Base-by-base conservation (phyloP, 2,329 filamentous ascomycete species). In the Apiospora marii region DNA sequence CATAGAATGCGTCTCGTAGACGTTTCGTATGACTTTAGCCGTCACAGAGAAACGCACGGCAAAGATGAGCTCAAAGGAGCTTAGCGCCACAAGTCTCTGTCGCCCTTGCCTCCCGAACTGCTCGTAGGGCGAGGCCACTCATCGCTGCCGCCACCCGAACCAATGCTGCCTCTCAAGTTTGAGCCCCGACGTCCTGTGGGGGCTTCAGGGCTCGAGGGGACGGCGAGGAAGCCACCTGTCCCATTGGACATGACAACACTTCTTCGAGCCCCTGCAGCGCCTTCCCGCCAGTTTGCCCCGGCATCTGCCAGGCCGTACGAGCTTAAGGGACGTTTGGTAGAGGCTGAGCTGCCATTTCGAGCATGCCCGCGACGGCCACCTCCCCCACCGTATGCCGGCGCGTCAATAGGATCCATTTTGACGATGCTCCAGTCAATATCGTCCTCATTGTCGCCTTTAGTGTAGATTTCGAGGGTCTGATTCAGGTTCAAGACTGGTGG, bases 371-470 rank as follows among this genome's bases (percentile, higher is more conserved):
- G 71, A 12, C 74, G 51, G 7, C 75, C 75, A 10, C 73, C 48
- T 6, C 75, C 75, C 12, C 74, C 73, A 10, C 70, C 49, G 27
- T 75, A 73, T 49, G 74, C 76, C 7, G 73, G 71, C 30, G 74
- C 72, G 44, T 79, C 75, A 68, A 79, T 75, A 19, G 82, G 80
- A 72, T 83, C 79, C 71, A 90, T 84, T 71, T 86, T 85, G 68
- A 88, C 84, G 78, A 89, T 90, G 71, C 87, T 89, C 89, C 89
- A 91, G 76, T 88, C 86, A 53, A 89, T 82, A 74, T 87, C 86
- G 75, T 90, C 88, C 70, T 34, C 37, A 41, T 41, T 30, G 68
- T 89, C 86, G 74, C 86, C 85, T 80, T 90, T 91, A 72, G 87
- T 90, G 74, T 89, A 91, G 30, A 91, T 86, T 75, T 90, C 89